Conservation (phyloP, 78 protist genomes). For the slime mould (Dictyostelium discoideum) region dicty_2.7 NC_007090.3:129001-129500, state of each 20-base stretch:
- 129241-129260: not conserved
- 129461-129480: not conserved
- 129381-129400: not conserved
- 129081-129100: conserved; percentile 19
- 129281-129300: not conserved
- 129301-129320: not conserved
- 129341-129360: not conserved
- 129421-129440: not conserved
- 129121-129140: not conserved
- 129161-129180: not conserved
- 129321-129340: not conserved
- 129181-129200: not conserved
- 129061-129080: conserved; percentile 37
- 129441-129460: not conserved
- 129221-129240: not conserved
- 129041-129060: conserved; percentile 23
- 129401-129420: not conserved
- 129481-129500: not conserved
- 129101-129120: not conserved
- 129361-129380: not conserved
- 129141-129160: not conserved
- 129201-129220: not conserved
- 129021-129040: conserved; percentile 8
- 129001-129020: conserved; percentile 13
- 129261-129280: conserved; percentile 13